Percentiles rank a stretch among this genome's conserved stretches.
Conservation (phyloP, 306 rosid genomes). For the Aeschynomene evenia region DNA sequence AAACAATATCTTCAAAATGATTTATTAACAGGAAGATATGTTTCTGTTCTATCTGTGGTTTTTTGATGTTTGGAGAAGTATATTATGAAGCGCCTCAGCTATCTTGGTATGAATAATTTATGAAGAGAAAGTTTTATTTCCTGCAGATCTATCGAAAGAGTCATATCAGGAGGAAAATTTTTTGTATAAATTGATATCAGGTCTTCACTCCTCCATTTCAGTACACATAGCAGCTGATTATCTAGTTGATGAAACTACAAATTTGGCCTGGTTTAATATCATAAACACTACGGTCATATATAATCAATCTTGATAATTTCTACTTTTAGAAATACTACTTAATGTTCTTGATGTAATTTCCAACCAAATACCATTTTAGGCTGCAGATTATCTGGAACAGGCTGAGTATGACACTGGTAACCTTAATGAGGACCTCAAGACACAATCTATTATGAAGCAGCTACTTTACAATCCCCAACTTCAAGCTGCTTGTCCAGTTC, state of each 20-base stretch:
- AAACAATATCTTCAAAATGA: not conserved
- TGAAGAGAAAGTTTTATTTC: constrained; percentile 7
- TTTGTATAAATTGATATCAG: constrained; percentile 93
- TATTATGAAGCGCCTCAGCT: constrained; percentile 15
- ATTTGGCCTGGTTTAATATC: constrained; percentile 21
- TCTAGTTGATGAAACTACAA: constrained; percentile 68
- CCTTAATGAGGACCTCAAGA: constrained; percentile 69
- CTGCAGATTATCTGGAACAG: constrained; percentile 84
- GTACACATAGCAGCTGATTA: constrained; percentile 89
- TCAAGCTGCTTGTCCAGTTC: constrained; percentile 96
- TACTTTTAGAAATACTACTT: constrained; percentile 1
- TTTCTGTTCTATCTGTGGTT: constrained; percentile 5
- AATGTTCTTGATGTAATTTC: constrained; percentile 25
- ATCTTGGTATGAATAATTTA: not conserved
- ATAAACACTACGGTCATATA: not conserved
- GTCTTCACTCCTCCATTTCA: constrained; percentile 96
- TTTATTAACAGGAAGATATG: not conserved
- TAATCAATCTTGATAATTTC: not conserved
- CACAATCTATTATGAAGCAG: constrained; percentile 77
- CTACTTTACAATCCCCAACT: constrained; percentile 72
- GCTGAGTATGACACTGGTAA: constrained; percentile 92
- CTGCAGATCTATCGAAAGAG: constrained; percentile 77
- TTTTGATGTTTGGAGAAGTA: constrained; percentile 6
- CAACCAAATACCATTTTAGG: constrained; percentile 52
- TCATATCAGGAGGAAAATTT: constrained; percentile 84